A percentile compares a stretch with the other conserved stretches of the same genome.
These are phyloP conservation scores for Penicillium sp. DNA, from an alignment of 2,329 filamentous ascomycete genomes.

Conservation along the genomic window DNA sequence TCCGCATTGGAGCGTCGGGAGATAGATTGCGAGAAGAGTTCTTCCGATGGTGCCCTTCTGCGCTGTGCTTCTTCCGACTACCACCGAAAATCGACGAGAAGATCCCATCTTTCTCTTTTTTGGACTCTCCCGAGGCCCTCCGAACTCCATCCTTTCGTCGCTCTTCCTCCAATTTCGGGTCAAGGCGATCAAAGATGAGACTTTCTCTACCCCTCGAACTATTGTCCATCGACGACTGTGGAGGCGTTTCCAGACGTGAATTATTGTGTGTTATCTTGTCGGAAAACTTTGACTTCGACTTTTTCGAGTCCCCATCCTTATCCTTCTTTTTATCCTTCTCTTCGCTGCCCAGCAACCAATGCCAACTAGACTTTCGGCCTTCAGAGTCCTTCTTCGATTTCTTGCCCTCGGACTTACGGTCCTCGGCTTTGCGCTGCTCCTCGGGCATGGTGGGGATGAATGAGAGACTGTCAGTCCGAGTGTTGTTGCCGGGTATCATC, in stretches of 20 bases:
- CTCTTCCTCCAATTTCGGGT: constrained; percentile 68
- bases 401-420: constrained; percentile 75
- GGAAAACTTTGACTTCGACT: constrained; percentile 57
- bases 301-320: constrained; percentile 70
- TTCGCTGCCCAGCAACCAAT: constrained; percentile 75
- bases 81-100: constrained; percentile 93
- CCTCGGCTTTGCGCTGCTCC: constrained; percentile 71
- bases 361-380: constrained; percentile 75
- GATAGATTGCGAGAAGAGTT: constrained; percentile 73
- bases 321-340: constrained; percentile 64
- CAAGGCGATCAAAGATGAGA: constrained; percentile 79
- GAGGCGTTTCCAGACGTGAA: constrained; percentile 74
- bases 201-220: constrained; percentile 71
- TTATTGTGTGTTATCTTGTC: constrained; percentile 67
- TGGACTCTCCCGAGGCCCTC: constrained; percentile 68
- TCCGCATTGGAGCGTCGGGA: constrained; percentile 75
- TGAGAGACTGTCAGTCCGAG: constrained; percentile 75
- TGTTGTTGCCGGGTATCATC: constrained; percentile 70
- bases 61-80: constrained; percentile 82
- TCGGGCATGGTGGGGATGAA: constrained; percentile 78
- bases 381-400: constrained; percentile 70
- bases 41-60: constrained; percentile 75
- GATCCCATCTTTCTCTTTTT: constrained; percentile 92
- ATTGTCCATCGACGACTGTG: constrained; percentile 84
- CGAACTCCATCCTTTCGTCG: constrained; percentile 79